Conservation (phyloP, 352 stramenopile species). For the Peronosclerospora sorghi region DNA sequence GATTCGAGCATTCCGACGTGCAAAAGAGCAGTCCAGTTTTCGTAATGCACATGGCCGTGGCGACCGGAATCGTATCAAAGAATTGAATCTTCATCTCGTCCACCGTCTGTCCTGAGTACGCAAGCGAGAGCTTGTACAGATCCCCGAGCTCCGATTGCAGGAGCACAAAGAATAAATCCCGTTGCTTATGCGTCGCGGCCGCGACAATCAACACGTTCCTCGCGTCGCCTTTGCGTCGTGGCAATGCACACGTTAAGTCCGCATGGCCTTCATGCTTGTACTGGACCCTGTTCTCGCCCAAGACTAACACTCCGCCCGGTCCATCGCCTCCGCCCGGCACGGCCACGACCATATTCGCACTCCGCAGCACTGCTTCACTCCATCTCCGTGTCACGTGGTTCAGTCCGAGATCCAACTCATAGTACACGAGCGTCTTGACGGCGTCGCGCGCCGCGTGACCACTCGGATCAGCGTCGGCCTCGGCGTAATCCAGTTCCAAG, state of each 20-base stretch:
- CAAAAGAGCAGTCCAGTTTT: constrained; percentile 96
- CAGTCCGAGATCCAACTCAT: constrained; percentile 98
- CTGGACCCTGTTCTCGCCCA: constrained; percentile 92
- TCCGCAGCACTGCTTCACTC: constrained; percentile 81
- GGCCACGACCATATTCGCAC: constrained; percentile 91
- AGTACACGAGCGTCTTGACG: constrained; percentile 96
- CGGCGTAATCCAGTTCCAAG: constrained; percentile 93
- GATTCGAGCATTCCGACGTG: constrained; percentile 95
- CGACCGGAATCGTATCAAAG: constrained; percentile 95
- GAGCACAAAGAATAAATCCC: constrained; percentile 95
- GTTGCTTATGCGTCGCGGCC: constrained; percentile 89
- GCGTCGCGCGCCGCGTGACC: constrained; percentile 45
- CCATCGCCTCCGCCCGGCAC: constrained; percentile 76
- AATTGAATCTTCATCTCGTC: constrained; percentile 87
- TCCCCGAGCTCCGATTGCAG: constrained; percentile 97
- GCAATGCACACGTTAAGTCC: constrained; percentile 62
- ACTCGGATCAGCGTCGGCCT: constrained; percentile 76
- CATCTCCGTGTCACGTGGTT: constrained; percentile 98
- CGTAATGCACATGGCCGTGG: constrained; percentile 93
- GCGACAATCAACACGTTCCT: constrained; percentile 89
- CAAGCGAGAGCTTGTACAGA: constrained; percentile 96
- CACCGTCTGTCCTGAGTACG: constrained; percentile 71
- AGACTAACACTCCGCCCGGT: constrained; percentile 91
- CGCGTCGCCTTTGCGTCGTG: constrained; percentile 58
- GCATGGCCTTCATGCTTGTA: constrained; percentile 94